Conservation (phyloP, 768 basidiomycete genomes). For the Amanita muscaria region DNA sequence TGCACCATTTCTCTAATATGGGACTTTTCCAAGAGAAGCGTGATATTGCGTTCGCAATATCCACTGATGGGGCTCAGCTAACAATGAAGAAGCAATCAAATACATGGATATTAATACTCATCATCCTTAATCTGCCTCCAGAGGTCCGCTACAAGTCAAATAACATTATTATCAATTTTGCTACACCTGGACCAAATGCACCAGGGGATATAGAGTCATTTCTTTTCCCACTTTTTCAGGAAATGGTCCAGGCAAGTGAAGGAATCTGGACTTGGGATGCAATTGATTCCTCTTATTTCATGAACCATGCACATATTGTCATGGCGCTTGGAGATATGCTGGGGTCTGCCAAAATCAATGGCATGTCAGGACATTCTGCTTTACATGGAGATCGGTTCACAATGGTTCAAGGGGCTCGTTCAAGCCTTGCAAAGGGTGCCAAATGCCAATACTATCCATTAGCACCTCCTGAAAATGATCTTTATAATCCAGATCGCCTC, state of each 20-base stretch:
- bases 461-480: slow-evolving; percentile 13
- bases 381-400: slow-evolving; percentile 1
- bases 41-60: slow-evolving; percentile 13
- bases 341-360: slow-evolving; percentile 25
- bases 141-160: slow-evolving; percentile 11
- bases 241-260: slow-evolving; percentile 14
- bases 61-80: slow-evolving; percentile 18
- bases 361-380: slow-evolving; percentile 21
- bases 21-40: slow-evolving; percentile 16
- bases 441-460: slow-evolving; percentile 22
- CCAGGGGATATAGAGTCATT: slow-evolving; percentile 17
- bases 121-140: slow-evolving; percentile 14
- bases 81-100: too few species aligned
- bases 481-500: slow-evolving; percentile 17
- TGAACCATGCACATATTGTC: slow-evolving; percentile 16
- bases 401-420: slow-evolving; percentile 13
- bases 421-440: slow-evolving; percentile 14
- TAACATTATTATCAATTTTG: too few species aligned
- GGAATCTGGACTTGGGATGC: slow-evolving; percentile 19
- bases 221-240: slow-evolving; percentile 18
- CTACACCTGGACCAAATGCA: slow-evolving; percentile 15
- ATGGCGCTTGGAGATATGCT: slow-evolving; percentile 24
- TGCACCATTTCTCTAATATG: slow-evolving; percentile 12
- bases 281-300: too few species aligned
- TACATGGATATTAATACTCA: slow-evolving; percentile 14